phyloP scores from a whole-genome alignment of 192 early-diverging fungal genomes.

The Rhizoclosmatium sp. region DNA sequence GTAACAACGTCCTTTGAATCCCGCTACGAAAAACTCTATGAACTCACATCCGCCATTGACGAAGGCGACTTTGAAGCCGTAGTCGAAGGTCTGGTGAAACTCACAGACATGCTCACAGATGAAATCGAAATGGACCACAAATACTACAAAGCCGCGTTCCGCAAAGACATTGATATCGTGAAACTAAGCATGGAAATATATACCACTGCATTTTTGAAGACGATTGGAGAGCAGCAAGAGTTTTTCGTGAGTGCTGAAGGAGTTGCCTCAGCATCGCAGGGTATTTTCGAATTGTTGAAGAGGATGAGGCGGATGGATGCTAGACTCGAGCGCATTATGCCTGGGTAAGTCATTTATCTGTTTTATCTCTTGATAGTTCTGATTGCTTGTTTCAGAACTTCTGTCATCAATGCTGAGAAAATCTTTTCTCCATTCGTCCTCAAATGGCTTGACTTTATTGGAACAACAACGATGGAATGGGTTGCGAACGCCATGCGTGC shows the following conservation, averaged over 20 bases:
- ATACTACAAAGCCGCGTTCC: conserved; percentile 58
- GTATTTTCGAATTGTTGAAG: conserved; percentile 58
- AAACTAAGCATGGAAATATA: conserved; percentile 57
- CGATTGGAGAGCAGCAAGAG: conserved; percentile 52
- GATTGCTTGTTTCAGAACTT: conserved; percentile 32
- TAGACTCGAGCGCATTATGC: conserved; percentile 52
- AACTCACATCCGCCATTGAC: conserved; percentile 58
- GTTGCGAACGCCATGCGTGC: conserved; percentile 62
- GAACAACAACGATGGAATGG: conserved; percentile 57
- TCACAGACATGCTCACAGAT: conserved; percentile 60
- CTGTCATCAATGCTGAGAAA: conserved; percentile 58
- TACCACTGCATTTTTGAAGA: conserved; percentile 56
- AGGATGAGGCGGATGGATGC: conserved; percentile 53
- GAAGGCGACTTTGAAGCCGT: conserved; percentile 57
- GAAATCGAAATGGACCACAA: conserved; percentile 63
- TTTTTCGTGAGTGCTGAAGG: conserved; percentile 50
- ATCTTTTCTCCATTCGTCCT: conserved; percentile 62
- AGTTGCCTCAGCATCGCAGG: conserved; percentile 47
- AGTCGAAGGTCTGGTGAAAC: conserved; percentile 54
- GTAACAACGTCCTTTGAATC: conserved; percentile 50
- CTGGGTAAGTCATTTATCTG: conserved; percentile 42
- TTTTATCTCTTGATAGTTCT: neutral
- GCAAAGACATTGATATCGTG: conserved; percentile 59
- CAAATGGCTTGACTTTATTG: conserved; percentile 57
- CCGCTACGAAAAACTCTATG: conserved; percentile 56